Base-by-base conservation (phyloP, 768 basidiomycete genomes). In the Trametes punicea region DNA sequence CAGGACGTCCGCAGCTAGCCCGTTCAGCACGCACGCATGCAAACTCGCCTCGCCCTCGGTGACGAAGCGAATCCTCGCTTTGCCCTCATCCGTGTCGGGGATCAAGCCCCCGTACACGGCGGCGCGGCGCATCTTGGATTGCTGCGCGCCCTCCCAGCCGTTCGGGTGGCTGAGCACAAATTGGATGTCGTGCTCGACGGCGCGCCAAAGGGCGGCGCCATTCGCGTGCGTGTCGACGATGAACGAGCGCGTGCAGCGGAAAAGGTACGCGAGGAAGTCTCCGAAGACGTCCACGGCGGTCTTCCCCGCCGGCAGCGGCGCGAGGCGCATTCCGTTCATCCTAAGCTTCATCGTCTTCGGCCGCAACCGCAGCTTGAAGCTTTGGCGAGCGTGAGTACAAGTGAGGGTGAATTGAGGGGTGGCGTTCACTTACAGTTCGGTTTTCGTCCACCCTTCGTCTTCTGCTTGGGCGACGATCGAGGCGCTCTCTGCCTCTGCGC, bases 221-320 rank as follows among this genome's bases (percentile, higher is more conserved):
- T 86, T 85, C n/a, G 87, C 88, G 63, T 91, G 87, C n/a, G 88
- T 90, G 60, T 90, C 87, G 56, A 76, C 77, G 70, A 91, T 88
- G 69, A 90, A 90, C 34, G 76, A 82, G 44, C 81, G 80, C 6
- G 88, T 89, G 70, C 88, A 91, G 47, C 72, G 75, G 69, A 83
- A 89, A 46, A 90, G 77, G 70, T 90, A 91, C 11, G 78, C 76
- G 8, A 90, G 78, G 68, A 86, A 91, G 72, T 91, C 88, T 63
- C 85, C 88, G 62, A 90, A 90, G 41, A 89, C 85, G 63, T 89
- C 78, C 2, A 89, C 82, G 31, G 88, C 78, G 0, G 81, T 77
- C 65, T 88, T 88, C 29, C 77, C 72, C n/a, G 74, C 76, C 0
- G 88, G 88, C 23, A 91, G 77, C 5, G 79, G 74, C 13, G 83